phyloP scores from a whole-genome alignment of 257 asterid species.

The Primulina tabacum region DNA sequence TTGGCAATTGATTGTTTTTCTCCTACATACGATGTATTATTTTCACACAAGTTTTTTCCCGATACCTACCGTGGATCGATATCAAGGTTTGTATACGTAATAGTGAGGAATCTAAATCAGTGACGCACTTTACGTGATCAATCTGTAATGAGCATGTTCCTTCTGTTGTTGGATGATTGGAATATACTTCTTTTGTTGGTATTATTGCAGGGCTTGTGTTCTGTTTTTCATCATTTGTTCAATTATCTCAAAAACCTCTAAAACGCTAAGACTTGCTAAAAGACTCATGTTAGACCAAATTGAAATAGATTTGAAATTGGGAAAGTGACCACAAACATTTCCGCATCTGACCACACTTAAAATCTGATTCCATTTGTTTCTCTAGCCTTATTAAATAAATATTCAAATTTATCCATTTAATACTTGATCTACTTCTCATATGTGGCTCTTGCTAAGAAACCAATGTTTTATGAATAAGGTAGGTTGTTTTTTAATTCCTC shows the following conservation, averaged over 20 bases:
- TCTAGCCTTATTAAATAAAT: no score
- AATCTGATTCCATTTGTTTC: no score
- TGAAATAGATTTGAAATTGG: no score
- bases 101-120: not conserved
- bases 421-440: not conserved
- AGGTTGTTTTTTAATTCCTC: not conserved
- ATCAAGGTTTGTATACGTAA: no score
- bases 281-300: not conserved
- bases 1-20: no score
- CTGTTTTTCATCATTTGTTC: slow-evolving; percentile 1
- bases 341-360: no score
- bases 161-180: not conserved
- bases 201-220: slow-evolving; percentile 6
- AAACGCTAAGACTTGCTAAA: slow-evolving; percentile 16
- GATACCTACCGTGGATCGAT: no score
- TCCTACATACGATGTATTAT: no score
- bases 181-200: not conserved
- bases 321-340: no score
- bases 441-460: slow-evolving; percentile 11
- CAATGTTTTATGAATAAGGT: not conserved
- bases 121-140: not conserved
- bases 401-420: not conserved
- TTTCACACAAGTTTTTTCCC: no score
- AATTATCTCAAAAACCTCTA: not conserved
- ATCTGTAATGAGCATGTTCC: not conserved